These are phyloP conservation scores for Colletotrichum neosansevieriae DNA, from an alignment of 2,329 filamentous ascomycete genomes.

Conservation along the genomic window DNA sequence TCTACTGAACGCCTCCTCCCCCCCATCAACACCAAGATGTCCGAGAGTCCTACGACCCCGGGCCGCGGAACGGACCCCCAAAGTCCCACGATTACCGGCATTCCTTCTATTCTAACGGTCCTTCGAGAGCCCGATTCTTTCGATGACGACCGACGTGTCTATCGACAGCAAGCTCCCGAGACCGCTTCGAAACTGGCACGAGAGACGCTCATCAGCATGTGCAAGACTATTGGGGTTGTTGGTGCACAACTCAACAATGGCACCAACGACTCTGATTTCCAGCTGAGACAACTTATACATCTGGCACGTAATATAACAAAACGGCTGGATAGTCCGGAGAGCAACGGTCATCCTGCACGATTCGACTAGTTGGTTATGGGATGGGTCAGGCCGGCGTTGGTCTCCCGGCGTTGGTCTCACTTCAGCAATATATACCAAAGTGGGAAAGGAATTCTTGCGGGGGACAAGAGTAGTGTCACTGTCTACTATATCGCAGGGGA, in stretches of 20 bases:
- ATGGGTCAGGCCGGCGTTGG: not conserved
- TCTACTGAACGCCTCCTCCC: not conserved
- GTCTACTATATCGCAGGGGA: too few relatives aligned
- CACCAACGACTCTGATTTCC: slow-evolving; percentile 38
- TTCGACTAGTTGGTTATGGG: not conserved
- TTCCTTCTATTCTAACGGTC: slow-evolving; percentile 34
- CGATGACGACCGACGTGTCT: slow-evolving; percentile 28
- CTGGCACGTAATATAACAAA: slow-evolving; percentile 37
- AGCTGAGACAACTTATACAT: slow-evolving; percentile 37
- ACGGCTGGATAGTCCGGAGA: slow-evolving; percentile 27
- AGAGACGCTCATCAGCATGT: slow-evolving; percentile 37
- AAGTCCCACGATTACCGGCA: slow-evolving; percentile 32
- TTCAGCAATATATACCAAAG: too few relatives aligned
- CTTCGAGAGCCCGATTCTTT: slow-evolving; percentile 35
- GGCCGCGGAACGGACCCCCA: slow-evolving; percentile 26
- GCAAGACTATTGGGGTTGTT: slow-evolving; percentile 33
- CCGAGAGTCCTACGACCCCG: slow-evolving; percentile 28
- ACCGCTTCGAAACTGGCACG: slow-evolving; percentile 34
- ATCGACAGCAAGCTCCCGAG: slow-evolving; percentile 31
- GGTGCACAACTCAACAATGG: slow-evolving; percentile 37
- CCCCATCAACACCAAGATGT: slow-evolving; percentile 16
- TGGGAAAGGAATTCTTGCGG: too few relatives aligned
- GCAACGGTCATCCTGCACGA: slow-evolving; percentile 22
- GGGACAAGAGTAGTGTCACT: too few relatives aligned
- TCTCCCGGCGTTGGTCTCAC: too few relatives aligned